Evolutionary conservation across 192 early-diverging fungal genomes (phyloP).

Genomic region (Backusella parvicylindrica): DNA sequence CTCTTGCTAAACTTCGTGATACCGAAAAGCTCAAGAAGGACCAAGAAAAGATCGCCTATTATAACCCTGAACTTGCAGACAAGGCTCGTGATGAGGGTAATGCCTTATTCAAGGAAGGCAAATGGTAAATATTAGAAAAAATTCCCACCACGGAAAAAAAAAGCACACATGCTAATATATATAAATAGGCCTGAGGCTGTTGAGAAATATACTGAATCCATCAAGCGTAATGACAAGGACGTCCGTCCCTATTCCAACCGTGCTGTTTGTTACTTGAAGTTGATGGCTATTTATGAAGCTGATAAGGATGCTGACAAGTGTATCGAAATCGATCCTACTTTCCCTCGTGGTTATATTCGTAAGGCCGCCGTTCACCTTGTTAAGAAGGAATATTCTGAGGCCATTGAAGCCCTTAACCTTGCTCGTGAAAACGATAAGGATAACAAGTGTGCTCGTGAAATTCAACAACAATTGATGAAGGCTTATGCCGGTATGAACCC

Average conservation of each 20-base stretch:
- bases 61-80: slow-evolving; percentile 75
- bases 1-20: slow-evolving; percentile 84
- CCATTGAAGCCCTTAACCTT: slow-evolving; percentile 75
- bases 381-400: slow-evolving; percentile 85
- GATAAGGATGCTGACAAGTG: slow-evolving; percentile 93
- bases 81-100: slow-evolving; percentile 94
- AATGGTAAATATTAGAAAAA: slow-evolving; percentile 45
- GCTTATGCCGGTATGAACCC: slow-evolving; percentile 76
- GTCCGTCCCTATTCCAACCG: slow-evolving; percentile 93
- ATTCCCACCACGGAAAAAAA: neutral
- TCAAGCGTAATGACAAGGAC: slow-evolving; percentile 93
- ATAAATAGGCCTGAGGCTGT: slow-evolving; percentile 65
- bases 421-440: slow-evolving; percentile 81
- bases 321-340: slow-evolving; percentile 79
- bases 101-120: slow-evolving; percentile 84
- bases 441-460: slow-evolving; percentile 80
- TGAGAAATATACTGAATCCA: slow-evolving; percentile 91
- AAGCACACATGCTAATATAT: neutral
- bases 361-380: slow-evolving; percentile 88
- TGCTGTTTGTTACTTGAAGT: slow-evolving; percentile 92
- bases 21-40: slow-evolving; percentile 78
- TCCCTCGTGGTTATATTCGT: slow-evolving; percentile 94
- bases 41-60: slow-evolving; percentile 83
- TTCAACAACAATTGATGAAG: slow-evolving; percentile 78
- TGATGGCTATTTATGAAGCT: slow-evolving; percentile 92